phyloP scores from a whole-genome alignment of 345 rosid genomes.

The Salix caprea region DNA sequence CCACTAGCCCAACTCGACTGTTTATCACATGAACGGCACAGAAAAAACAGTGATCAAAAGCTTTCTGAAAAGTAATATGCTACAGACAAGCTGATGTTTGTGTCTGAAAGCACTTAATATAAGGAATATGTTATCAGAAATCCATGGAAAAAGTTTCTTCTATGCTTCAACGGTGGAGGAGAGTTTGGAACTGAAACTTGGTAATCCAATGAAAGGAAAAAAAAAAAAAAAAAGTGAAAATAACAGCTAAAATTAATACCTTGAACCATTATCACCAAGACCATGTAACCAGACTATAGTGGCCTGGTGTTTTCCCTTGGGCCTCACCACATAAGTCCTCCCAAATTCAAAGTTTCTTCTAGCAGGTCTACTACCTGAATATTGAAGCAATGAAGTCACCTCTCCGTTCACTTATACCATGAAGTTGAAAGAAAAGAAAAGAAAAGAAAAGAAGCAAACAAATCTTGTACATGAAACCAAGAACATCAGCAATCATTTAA shows the following conservation, averaged over 20 bases:
- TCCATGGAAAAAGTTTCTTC: neutral
- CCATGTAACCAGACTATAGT: slow-evolving; percentile 53
- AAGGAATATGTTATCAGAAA: neutral
- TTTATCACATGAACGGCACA: neutral
- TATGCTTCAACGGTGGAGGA: neutral
- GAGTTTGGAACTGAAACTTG: neutral
- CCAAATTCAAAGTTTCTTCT: slow-evolving; percentile 43
- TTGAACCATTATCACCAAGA: slow-evolving; percentile 49
- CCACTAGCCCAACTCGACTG: slow-evolving; percentile 6
- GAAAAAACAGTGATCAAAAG: neutral
- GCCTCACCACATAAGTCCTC: slow-evolving; percentile 52
- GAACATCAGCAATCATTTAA: neutral
- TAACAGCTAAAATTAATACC: slow-evolving; percentile 18
- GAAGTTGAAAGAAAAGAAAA: neutral
- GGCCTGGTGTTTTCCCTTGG: slow-evolving; percentile 44
- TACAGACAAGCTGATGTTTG: neutral
- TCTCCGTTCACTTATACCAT: neutral
- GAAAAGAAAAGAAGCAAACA: neutral
- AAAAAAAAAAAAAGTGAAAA: neutral
- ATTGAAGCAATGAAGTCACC: neutral
- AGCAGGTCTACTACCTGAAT: slow-evolving; percentile 36
- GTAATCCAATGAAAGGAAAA: neutral
- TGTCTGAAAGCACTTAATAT: neutral
- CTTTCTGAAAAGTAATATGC: neutral
- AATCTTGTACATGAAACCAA: slow-evolving; percentile 10